These are phyloP conservation scores for Eucalyptus caleyi DNA, from an alignment of 345 rosid species.

Conservation along the genomic window DNA sequence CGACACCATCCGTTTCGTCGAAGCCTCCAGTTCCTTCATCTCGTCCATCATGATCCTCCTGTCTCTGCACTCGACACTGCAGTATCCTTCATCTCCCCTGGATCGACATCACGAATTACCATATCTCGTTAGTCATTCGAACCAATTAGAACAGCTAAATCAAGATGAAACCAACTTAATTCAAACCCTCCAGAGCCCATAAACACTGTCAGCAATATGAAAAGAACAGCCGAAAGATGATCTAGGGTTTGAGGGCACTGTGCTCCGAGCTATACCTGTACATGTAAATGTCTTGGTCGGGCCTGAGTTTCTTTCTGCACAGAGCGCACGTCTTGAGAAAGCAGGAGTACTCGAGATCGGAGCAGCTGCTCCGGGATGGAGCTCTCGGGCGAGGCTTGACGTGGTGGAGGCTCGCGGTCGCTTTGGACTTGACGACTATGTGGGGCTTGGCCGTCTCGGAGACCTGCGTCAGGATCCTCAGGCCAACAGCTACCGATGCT, in stretches of 20 bases:
- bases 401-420: neutral
- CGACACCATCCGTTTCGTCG: constrained; percentile 21
- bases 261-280: constrained; percentile 32
- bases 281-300: constrained; percentile 69
- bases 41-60: constrained; percentile 60
- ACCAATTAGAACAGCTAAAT: neutral
- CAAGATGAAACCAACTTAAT: neutral
- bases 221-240: neutral
- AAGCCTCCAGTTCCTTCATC: constrained; percentile 10
- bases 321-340: constrained; percentile 48
- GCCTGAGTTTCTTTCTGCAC: constrained; percentile 36
- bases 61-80: constrained; percentile 61
- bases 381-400: neutral
- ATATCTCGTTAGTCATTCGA: neutral
- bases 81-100: constrained; percentile 78
- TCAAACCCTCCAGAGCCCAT: neutral
- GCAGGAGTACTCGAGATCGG: constrained; percentile 3
- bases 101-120: neutral
- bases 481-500: constrained; percentile 23
- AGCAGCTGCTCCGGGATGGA: neutral
- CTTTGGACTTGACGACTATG: constrained; percentile 22
- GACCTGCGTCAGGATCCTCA: constrained; percentile 27
- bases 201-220: neutral
- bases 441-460: constrained; percentile 11
- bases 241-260: neutral